Evolutionary conservation across 148 eudicot species (phyloP), one percentile per base, ranked within the genome.

Genomic region (Tetragonia tetragonoides): DNA sequence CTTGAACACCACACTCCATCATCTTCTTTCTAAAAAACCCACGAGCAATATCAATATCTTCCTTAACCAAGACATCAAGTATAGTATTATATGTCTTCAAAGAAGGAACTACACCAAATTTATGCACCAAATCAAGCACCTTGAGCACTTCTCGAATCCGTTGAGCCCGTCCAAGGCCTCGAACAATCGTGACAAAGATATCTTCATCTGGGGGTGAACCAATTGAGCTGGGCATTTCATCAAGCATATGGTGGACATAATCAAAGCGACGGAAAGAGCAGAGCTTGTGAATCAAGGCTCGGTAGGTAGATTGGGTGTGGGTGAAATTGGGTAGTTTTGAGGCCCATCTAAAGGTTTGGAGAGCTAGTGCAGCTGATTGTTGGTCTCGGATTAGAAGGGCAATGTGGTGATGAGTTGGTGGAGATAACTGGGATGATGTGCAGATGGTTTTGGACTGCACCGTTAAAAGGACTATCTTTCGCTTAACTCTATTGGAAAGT

Each of bases 301-400:
- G 79, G 84, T 90, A 93, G 3, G 97, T 95, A 63, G 91, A 87
- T 23, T 84, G 90, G 60, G 78, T 85, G 83, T 93, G 99, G 59
- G 86, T 79, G 80, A 95, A 95, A 83, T 83, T 74, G 79, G 95
- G 93, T 70, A 93, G 68, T 40, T 85, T 85, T 21, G 97, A 89
- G 37, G 99, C 99, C 99, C 99, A 93, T 89, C 79, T 83, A 82
- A 95, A 95, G 63, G 98, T 95, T 77, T 90, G 78, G 71, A 95
- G 85, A 38, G 94, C 93, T 85, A 87, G 83, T 5, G 80, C 49
- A 16, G 92, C 74, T 28, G 95, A 82, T 73, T 85, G 90, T 74
- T 91, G 95, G 15, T 93, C 97, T 54, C 88, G 76, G 37, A 95
- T 87, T 46, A 95, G 87, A 70, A 82, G 90, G 81, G 89, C 59